These are phyloP conservation scores for Xylariaceae sp. DNA, from an alignment of 2,329 filamentous ascomycete genomes.

Conservation along the genomic window DNA sequence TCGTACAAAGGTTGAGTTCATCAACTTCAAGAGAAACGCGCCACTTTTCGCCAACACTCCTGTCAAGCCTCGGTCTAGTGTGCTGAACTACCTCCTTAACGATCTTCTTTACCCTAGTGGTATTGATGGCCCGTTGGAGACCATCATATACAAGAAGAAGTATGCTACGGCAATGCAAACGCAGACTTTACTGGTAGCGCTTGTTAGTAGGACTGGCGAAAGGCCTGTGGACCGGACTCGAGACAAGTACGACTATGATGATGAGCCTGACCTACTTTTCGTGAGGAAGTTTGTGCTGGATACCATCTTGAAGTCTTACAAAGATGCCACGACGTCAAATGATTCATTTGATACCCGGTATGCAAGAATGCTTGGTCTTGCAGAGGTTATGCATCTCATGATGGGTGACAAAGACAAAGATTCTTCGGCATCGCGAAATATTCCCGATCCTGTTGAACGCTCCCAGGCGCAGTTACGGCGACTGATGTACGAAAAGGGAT, in stretches of 20 bases:
- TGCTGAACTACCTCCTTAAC: slow-evolving; percentile 89
- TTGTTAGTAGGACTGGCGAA: slow-evolving; percentile 85
- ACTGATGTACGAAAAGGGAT: slow-evolving; percentile 98
- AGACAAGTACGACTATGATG: slow-evolving; percentile 61
- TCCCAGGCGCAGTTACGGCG: slow-evolving; percentile 82
- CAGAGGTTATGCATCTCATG: slow-evolving; percentile 90
- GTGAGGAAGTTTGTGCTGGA: slow-evolving; percentile 94
- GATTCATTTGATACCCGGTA: slow-evolving; percentile 84
- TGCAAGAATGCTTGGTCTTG: slow-evolving; percentile 76
- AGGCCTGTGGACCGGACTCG: slow-evolving; percentile 53
- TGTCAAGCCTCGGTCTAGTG: slow-evolving; percentile 86
- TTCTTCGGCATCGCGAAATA: slow-evolving; percentile 32
- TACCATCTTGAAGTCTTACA: slow-evolving; percentile 86
- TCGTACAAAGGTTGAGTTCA: slow-evolving; percentile 94
- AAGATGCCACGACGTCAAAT: slow-evolving; percentile 71
- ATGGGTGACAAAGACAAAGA: slow-evolving; percentile 72
- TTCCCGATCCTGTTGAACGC: slow-evolving; percentile 36
- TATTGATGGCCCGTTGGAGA: slow-evolving; percentile 64
- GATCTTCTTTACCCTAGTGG: slow-evolving; percentile 62
- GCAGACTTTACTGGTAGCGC: slow-evolving; percentile 75
- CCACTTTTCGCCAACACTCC: slow-evolving; percentile 79
- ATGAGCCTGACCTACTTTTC: slow-evolving; percentile 79
- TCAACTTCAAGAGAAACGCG: slow-evolving; percentile 94
- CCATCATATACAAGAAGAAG: slow-evolving; percentile 75
- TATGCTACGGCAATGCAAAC: slow-evolving; percentile 79